These are phyloP conservation scores for Xanthoceras sorbifolium DNA, from an alignment of 345 rosid genomes.

Conservation along the genomic window DNA sequence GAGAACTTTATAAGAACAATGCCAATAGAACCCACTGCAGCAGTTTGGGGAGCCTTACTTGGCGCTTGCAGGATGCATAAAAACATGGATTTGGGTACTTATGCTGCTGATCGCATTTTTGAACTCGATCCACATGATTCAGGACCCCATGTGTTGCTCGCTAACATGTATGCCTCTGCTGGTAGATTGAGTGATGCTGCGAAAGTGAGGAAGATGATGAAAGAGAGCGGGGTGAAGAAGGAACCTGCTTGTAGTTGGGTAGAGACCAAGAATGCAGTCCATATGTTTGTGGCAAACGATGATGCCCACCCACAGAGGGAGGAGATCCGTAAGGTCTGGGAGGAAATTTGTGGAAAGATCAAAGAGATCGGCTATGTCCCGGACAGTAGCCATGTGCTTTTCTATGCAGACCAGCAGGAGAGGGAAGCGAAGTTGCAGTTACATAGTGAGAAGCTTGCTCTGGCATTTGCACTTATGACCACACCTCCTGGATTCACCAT, in stretches of 20 bases:
- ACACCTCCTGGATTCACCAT: slow-evolving; percentile 61
- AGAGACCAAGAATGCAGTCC: slow-evolving; percentile 55
- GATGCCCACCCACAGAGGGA: slow-evolving; percentile 54
- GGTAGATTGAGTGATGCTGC: slow-evolving; percentile 65
- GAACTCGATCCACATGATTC: slow-evolving; percentile 60
- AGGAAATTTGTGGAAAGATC: slow-evolving; percentile 48
- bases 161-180: slow-evolving; percentile 61
- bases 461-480: slow-evolving; percentile 68
- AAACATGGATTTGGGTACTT: slow-evolving; percentile 55
- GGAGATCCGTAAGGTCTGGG: slow-evolving; percentile 54
- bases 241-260: slow-evolving; percentile 75
- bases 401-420: slow-evolving; percentile 58
- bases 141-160: slow-evolving; percentile 57
- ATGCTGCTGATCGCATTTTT: slow-evolving; percentile 55
- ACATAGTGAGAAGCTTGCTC: slow-evolving; percentile 76
- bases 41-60: slow-evolving; percentile 64
- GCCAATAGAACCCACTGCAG: slow-evolving; percentile 57
- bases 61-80: slow-evolving; percentile 75
- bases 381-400: slow-evolving; percentile 56
- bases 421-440: slow-evolving; percentile 58
- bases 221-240: slow-evolving; percentile 51
- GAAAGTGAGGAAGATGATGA: slow-evolving; percentile 60
- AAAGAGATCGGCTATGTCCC: slow-evolving; percentile 64
- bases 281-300: slow-evolving; percentile 66
- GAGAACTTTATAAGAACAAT: slow-evolving; percentile 49